Percentiles rank a stretch among this genome's conserved stretches.
phyloP scores from a whole-genome alignment of 192 early-diverging fungal genomes.

The Kappamyces sp. region DNA sequence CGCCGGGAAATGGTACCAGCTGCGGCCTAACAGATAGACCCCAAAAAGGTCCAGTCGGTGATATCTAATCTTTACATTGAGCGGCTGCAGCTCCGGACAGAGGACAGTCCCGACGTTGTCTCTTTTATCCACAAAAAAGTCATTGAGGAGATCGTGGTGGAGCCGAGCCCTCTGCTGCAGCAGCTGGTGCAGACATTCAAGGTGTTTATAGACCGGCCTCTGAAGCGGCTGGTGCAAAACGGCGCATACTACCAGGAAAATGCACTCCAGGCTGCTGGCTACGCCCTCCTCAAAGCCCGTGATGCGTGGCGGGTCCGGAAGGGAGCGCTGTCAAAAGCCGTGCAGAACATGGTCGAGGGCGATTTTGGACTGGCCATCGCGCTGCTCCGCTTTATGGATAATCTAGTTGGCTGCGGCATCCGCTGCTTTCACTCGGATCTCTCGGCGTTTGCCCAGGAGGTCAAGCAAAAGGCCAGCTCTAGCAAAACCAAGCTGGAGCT shows the following conservation, averaged over 20 bases:
- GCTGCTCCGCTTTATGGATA: constrained; percentile 21
- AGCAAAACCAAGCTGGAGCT: constrained; percentile 17
- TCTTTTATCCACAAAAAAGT: constrained; percentile 63
- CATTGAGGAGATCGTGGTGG: constrained; percentile 62
- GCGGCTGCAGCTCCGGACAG: constrained; percentile 78
- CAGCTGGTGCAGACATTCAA: constrained; percentile 37
- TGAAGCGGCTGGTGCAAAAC: constrained; percentile 39
- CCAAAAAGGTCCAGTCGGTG: constrained; percentile 58
- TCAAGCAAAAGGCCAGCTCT: neutral
- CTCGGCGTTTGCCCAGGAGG: constrained; percentile 15
- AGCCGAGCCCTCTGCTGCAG: constrained; percentile 42
- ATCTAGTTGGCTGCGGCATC: constrained; percentile 34
- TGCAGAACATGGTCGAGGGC: constrained; percentile 31
- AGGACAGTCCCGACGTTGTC: constrained; percentile 78
- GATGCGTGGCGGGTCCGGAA: constrained; percentile 15
- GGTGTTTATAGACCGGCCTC: constrained; percentile 27
- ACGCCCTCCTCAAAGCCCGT: constrained; percentile 34
- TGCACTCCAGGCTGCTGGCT: constrained; percentile 30
- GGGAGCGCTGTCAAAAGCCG: constrained; percentile 4
- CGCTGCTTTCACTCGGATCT: constrained; percentile 11
- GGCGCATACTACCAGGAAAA: constrained; percentile 36
- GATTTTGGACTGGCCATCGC: constrained; percentile 53
- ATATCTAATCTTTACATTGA: constrained; percentile 70
- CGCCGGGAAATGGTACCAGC: constrained; percentile 73
- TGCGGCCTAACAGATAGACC: neutral